Evolutionary conservation across 2,329 filamentous ascomycete species (phyloP).

Genomic region (Neopestalotiopsis rosae): DNA sequence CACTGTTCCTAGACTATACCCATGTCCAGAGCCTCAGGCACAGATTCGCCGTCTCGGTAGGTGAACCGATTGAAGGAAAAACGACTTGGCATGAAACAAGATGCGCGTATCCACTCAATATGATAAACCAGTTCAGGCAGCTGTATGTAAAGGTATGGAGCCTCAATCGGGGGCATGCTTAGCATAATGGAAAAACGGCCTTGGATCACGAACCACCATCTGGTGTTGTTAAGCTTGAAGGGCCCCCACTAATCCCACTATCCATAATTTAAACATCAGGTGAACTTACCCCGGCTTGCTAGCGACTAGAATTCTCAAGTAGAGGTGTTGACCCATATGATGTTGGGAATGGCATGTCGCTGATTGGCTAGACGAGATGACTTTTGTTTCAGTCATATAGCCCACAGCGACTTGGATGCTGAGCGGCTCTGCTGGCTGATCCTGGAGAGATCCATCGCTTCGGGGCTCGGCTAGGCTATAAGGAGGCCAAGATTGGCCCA

Average conservation of each 20-base stretch:
- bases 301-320: constrained; percentile 6
- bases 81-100: constrained; percentile 13
- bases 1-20: neutral
- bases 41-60: neutral
- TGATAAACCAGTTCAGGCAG: neutral
- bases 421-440: neutral
- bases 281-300: neutral
- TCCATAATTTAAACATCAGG: constrained; percentile 13
- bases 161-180: neutral
- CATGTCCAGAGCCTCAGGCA: constrained; percentile 5
- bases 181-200: neutral
- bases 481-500: constrained; percentile 1
- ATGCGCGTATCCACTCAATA: neutral
- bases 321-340: neutral
- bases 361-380: constrained; percentile 11
- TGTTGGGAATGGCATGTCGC: constrained; percentile 3
- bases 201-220: neutral
- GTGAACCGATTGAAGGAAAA: constrained; percentile 10
- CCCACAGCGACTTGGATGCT: neutral
- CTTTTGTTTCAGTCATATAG: constrained; percentile 12
- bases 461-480: constrained; percentile 7
- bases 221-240: neutral
- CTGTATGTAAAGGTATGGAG: neutral
- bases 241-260: neutral
- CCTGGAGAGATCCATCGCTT: constrained; percentile 3